Conservation (phyloP, 2,329 filamentous ascomycete species). For the Ophiobolus disseminans region DNA sequence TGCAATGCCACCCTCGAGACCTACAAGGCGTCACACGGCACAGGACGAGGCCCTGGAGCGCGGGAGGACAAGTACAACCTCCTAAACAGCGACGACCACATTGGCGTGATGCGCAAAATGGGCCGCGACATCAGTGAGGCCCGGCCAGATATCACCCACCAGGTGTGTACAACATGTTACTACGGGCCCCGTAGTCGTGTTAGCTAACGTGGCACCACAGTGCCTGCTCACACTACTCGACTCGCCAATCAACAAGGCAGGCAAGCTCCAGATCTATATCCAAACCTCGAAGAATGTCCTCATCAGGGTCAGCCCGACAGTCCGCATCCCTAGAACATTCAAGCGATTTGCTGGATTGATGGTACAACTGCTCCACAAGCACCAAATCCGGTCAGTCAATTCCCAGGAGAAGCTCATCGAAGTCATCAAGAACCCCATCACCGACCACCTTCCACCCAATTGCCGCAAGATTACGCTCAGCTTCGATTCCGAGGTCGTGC, state of each 20-base stretch:
- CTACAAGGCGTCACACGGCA: constrained; percentile 85
- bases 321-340: constrained; percentile 96
- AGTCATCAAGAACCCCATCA: constrained; percentile 98
- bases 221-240: constrained; percentile 96
- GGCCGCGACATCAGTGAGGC: constrained; percentile 98
- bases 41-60: constrained; percentile 66
- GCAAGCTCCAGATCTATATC: constrained; percentile 97
- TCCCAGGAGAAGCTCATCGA: constrained; percentile 97
- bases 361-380: constrained; percentile 94
- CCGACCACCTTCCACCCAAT: constrained; percentile 93
- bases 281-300: constrained; percentile 96
- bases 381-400: constrained; percentile 94
- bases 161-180: constrained; percentile 67
- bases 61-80: constrained; percentile 96
- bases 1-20: constrained; percentile 98
- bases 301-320: constrained; percentile 97
- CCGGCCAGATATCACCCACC: constrained; percentile 95
- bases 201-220: constrained; percentile 58
- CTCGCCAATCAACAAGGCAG: constrained; percentile 98
- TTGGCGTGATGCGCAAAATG: constrained; percentile 99
- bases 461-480: constrained; percentile 97
- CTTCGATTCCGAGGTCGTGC: constrained; percentile 87
- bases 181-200: constrained; percentile 5
- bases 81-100: constrained; percentile 98
- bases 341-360: constrained; percentile 98